Evolutionary conservation across 2,329 filamentous ascomycete species (phyloP), one percentile per base, ranked within the genome.

Genomic region (Fusarium palustre): DNA sequence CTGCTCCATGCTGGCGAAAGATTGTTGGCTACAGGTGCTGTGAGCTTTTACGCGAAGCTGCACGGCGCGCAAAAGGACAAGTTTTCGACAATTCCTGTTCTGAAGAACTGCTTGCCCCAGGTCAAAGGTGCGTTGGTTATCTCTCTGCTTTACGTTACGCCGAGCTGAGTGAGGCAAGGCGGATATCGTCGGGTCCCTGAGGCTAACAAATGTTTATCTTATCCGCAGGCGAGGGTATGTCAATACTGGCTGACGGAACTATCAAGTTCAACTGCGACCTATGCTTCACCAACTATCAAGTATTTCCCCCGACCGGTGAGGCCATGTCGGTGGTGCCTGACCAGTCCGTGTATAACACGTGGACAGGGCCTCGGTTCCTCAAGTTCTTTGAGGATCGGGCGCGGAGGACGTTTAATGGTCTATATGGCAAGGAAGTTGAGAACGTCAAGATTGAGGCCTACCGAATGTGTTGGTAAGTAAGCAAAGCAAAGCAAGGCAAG

Each of bases 191-290:
- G 59, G 61, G 28, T 28, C 46, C 33, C 16, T 50, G 22, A 50
- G 30, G 34, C 59, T 64, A 64, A 64, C 53, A 45, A 45, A 15
- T 8, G 24, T 31, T 25, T 25, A 43, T 47, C 28, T 28, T 28
- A 45, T 55, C n/a, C 49, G 47, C 68, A 81, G 80, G 80, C 24
- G 80, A 82, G 69, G 78, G 79, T 50, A 81, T 82, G 79, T 81
- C 79, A 10, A 81, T 81, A 16, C 84, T 84, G 11, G 68, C 75
- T 5, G 79, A 84, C 33, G 83, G 85, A 2, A 79, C 85, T 3
- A 81, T 90, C 61, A 90, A 90, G 75, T 88, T 89, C 78, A 89
- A 88, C 61, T 87, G 87, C 71, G 82, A 88, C 50, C 81, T 84
- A 22, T 87, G 86, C 56, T 86, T 90, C 72, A 86, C 82, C 41